Conservation (phyloP, 2,329 filamentous ascomycete species). For the Rhytidhysteron rufulum region DNA sequence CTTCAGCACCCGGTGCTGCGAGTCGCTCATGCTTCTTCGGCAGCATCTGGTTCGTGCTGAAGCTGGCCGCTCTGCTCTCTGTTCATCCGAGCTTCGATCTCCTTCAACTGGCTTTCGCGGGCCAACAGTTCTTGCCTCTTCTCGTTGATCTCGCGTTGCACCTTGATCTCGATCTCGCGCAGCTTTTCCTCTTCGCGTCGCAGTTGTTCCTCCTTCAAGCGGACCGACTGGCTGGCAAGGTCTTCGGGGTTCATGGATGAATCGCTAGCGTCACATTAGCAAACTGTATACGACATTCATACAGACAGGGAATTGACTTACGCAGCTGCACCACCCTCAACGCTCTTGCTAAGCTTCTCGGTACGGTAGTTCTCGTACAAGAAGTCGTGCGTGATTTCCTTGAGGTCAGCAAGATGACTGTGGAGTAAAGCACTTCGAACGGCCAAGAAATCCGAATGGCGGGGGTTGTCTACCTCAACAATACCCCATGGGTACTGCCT, state of each 20-base stretch:
- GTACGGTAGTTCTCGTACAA: constrained; percentile 99
- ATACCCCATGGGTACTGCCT: constrained; percentile 99
- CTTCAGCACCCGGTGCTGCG: constrained; percentile 1
- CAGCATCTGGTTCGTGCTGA: constrained; percentile 21
- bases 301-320: constrained; percentile 54
- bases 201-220: constrained; percentile 98
- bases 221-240: constrained; percentile 92
- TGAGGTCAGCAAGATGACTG: constrained; percentile 95
- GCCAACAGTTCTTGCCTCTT: constrained; percentile 98
- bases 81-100: constrained; percentile 97
- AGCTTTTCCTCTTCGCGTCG: constrained; percentile 99
- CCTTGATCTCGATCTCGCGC: constrained; percentile 98
- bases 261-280: constrained; percentile 48
- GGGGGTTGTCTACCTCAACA: constrained; percentile 97
- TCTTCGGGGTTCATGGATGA: constrained; percentile 98
- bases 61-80: constrained; percentile 63
- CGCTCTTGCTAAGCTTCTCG: constrained; percentile 99
- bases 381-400: constrained; percentile 99
- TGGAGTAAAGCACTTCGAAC: constrained; percentile 95
- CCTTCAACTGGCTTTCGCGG: constrained; percentile 95
- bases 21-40: constrained; percentile 21
- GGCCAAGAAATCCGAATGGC: constrained; percentile 96
- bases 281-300: neutral
- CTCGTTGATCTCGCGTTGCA: constrained; percentile 99
- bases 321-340: constrained; percentile 84